phyloP scores from a whole-genome alignment of 73 alveolate genomes.

The Blepharisma stoltei region DNA sequence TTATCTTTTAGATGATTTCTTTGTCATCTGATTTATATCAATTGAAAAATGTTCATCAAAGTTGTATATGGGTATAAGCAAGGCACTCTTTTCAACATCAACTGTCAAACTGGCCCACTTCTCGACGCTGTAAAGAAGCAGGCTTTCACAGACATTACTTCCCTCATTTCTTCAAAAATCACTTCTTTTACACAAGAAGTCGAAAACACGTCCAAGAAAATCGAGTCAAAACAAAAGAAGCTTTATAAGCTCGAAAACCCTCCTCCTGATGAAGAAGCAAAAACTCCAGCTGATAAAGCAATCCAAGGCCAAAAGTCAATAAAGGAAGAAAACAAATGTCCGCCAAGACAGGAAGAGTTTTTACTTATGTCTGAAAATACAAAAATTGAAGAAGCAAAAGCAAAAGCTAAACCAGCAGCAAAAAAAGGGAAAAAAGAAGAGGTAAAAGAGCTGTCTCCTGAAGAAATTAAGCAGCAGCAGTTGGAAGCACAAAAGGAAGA shows the following conservation, averaged over 20 bases:
- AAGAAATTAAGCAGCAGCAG: conserved; percentile 21
- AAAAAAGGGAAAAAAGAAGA: conserved; percentile 19
- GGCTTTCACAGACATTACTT: background rate
- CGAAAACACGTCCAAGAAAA: background rate
- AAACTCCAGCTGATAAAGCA: background rate
- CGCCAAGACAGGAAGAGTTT: background rate
- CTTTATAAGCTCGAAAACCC: conserved; percentile 16
- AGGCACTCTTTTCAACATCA: conserved; percentile 3
- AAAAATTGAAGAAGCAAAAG: conserved; percentile 1
- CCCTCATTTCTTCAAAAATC: background rate
- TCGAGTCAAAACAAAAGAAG: conserved; percentile 18
- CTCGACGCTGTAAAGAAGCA: background rate
- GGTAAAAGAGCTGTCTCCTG: conserved; percentile 24
- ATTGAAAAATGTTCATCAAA: background rate
- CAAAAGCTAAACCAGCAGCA: background rate
- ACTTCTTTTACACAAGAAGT: background rate
- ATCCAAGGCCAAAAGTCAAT: background rate
- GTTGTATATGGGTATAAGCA: conserved; percentile 20
- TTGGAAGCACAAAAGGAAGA: conserved; percentile 9
- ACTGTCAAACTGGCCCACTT: conserved; percentile 17
- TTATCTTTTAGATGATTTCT: too few relatives aligned
- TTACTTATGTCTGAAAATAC: background rate
- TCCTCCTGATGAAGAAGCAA: conserved; percentile 24
- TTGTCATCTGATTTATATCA: too few relatives aligned
- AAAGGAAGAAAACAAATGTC: background rate